A percentile compares a stretch with the other conserved stretches of the same genome.
phyloP scores from a whole-genome alignment of 2,329 filamentous ascomycete species.

The Emydomyces testavorans region DNA sequence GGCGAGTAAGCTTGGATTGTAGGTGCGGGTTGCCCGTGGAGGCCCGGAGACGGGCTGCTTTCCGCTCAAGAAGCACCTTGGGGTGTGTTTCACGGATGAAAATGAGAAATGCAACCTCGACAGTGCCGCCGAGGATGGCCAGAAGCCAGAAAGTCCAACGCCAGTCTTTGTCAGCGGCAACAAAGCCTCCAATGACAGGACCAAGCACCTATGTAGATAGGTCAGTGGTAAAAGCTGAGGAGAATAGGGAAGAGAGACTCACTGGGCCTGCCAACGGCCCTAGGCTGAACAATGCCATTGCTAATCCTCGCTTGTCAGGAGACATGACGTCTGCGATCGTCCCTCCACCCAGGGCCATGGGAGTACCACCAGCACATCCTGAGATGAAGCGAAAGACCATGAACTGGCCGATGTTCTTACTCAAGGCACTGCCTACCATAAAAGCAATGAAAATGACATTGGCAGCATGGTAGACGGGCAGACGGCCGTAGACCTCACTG shows the following conservation, averaged over 20 bases:
- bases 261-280: constrained; percentile 22
- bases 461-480: constrained; percentile 39
- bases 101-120: constrained; percentile 19
- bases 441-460: constrained; percentile 50
- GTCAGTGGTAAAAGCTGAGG: constrained; percentile 13
- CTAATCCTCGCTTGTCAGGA: constrained; percentile 33
- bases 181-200: constrained; percentile 31
- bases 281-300: constrained; percentile 34
- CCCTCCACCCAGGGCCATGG: constrained; percentile 35
- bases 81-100: constrained; percentile 5
- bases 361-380: constrained; percentile 32
- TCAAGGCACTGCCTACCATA: constrained; percentile 50
- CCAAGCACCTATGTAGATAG: background rate
- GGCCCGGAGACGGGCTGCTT: constrained; percentile 32
- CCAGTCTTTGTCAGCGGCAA: constrained; percentile 34
- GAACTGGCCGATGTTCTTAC: constrained; percentile 46
- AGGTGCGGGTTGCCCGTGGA: constrained; percentile 32
- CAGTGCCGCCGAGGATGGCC: constrained; percentile 20
- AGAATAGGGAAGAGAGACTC: background rate
- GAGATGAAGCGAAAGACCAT: constrained; percentile 54
- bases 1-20: constrained; percentile 21
- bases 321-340: constrained; percentile 38
- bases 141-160: constrained; percentile 39
- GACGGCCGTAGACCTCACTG: constrained; percentile 51
- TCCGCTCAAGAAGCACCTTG: constrained; percentile 22